Evolutionary conservation across 2,329 filamentous ascomycete species (phyloP), one percentile per base, ranked within the genome.

Genomic region (Neonectria faginata): DNA sequence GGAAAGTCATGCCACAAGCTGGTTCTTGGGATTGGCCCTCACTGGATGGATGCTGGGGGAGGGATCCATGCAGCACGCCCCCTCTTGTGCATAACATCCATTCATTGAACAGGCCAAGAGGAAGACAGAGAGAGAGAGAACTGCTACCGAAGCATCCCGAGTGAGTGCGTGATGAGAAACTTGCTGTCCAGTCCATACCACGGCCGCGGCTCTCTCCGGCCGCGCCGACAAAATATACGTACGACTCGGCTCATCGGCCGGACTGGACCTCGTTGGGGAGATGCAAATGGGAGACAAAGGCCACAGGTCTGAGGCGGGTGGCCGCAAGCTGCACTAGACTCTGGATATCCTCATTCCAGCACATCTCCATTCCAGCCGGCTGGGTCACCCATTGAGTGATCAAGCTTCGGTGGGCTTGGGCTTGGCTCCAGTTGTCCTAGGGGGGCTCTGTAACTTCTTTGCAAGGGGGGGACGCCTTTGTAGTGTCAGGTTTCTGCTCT

Each of bases 351-450:
- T 51, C 65, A 67, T 73, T 72, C 65, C 70, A 72, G 36, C 53
- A 41, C 47, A 51, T 59, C 31, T 61, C 45, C 71, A 73, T 73
- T 72, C 71, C 69, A 73, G 57, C 61, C 56, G 48, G 55, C 59
- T 70, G 67, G 69, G 66, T 67, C 62, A 70, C 54, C 42, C 29
- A 56, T 48, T 18, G 25, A 66, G 59, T 58, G 54, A 47, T 33
- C 53, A 66, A 64, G 66, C 51, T 54, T 68, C 54, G 54, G 58
- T 36, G 48, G 29, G 48, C 18, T 54, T 36, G 62, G 62, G 65
- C 59, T 67, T 71, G 60, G 64, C 53, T 56, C 66, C 59, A 64
- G 39, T 48, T 41, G 51, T 41, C 39, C 52, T 53, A 52, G 22
- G 44, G 51, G 25, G 14, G 53, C 20, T 41, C 27, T 20, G n/a